Evolutionary conservation across 2,329 filamentous ascomycete species (phyloP), one percentile per base, ranked within the genome.

Genomic region (Epicoccum sorghinum): DNA sequence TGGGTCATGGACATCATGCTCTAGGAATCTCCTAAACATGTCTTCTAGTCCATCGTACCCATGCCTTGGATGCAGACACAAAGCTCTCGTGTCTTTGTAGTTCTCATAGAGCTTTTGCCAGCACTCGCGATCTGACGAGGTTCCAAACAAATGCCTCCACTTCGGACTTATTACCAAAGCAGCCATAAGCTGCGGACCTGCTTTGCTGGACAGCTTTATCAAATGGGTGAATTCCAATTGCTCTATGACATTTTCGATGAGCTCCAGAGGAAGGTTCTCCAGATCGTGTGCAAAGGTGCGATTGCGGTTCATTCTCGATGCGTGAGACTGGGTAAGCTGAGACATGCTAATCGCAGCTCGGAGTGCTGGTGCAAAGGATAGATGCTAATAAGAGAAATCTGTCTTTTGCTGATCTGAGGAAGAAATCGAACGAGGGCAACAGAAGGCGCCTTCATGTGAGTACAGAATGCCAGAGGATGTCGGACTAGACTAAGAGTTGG

Each of bases 251-350:
- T 22, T 22, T 9, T 43, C 29, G 41, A 33, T 33, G 29, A 43
- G 27, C 35, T 32, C 44, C 3, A 39, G 12, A 2, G 59, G 57
- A 1, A 61, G 32, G 9, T 48, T 58, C 12, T 59, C 58, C 0
- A 59, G 39, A 37, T 57, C 47, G 22, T 13, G 37, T 22, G 37
- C 37, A 22, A 39, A 13, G 24, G 37, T 10, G 12, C 37, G 22
- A 13, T 39, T 39, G 7, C 37, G 37, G 37, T 22, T 10, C 8
- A 39, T 13, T 18, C 3, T 18, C 18, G 18, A 18, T 18, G 1
- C 18, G 18, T 18, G 18, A 18, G 18, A 18, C 18, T 18, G 18
- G 18, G 18, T 18, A 18, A 18, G 18, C 18, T 18, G 18, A 18
- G 18, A 18, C 18, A 18, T 18, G 18, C 18, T 18, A 18, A 18